Conservation (phyloP, 2,329 filamentous ascomycete genomes). For the Neofusicoccum cordaticola region DNA sequence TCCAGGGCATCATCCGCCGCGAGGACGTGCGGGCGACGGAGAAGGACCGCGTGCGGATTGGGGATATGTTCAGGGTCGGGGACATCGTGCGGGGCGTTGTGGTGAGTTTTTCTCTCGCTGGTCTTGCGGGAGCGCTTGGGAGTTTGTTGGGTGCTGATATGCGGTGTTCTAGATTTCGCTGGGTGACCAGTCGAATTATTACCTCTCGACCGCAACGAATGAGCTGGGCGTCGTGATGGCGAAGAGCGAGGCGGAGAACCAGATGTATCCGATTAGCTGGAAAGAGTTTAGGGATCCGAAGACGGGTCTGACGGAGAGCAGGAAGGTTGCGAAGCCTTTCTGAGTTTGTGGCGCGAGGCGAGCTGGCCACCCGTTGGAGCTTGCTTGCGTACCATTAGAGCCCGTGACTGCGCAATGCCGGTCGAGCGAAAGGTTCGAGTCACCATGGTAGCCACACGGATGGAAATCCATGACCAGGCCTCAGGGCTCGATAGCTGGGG, state of each 20-base stretch:
- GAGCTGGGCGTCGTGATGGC: conserved; percentile 93
- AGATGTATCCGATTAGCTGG: conserved; percentile 93
- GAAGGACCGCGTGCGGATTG: conserved; percentile 89
- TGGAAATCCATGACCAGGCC: too few species aligned
- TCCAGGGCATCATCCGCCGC: conserved; percentile 78
- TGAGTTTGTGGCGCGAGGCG: conserved; percentile 44
- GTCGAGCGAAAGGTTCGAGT: too few species aligned
- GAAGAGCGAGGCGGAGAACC: conserved; percentile 78
- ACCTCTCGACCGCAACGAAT: conserved; percentile 87
- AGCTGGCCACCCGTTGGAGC: too few species aligned
- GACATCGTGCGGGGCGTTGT: conserved; percentile 87
- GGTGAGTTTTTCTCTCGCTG: conserved; percentile 45
- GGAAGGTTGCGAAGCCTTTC: conserved; percentile 93
- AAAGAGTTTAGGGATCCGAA: conserved; percentile 86
- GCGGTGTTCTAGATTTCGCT: conserved; percentile 65
- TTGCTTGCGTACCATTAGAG: too few species aligned
- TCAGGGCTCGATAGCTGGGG: too few species aligned
- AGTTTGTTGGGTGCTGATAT: not conserved
- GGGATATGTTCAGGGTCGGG: conserved; percentile 86
- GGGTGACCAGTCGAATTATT: conserved; percentile 93
- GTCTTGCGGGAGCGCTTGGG: not conserved
- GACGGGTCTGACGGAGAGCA: conserved; percentile 70
- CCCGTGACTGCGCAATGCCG: not conserved
- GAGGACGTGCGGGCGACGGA: conserved; percentile 88
- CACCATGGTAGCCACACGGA: too few species aligned